Conservation (phyloP, 2,329 filamentous ascomycete species). For the Phoma sp. region DNA sequence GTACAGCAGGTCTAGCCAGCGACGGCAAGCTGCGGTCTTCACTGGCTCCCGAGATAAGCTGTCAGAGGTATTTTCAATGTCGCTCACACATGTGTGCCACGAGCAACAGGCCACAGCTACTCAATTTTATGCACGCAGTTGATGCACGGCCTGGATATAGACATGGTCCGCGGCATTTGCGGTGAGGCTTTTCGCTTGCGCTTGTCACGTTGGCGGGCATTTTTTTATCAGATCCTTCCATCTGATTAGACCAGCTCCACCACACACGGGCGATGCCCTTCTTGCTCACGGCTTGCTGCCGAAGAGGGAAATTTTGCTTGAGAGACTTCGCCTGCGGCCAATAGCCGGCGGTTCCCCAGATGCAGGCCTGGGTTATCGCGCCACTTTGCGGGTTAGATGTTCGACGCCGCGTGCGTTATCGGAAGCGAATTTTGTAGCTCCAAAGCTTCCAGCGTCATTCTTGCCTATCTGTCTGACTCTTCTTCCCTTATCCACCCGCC, state of each 20-base stretch:
- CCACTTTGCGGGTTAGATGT: constrained; percentile 28
- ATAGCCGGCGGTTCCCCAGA: constrained; percentile 29
- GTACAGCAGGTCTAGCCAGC: constrained; percentile 13
- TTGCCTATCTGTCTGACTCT: constrained; percentile 21
- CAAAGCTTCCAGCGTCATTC: constrained; percentile 30
- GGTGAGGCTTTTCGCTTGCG: not conserved
- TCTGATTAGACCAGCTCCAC: constrained; percentile 20
- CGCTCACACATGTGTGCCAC: not conserved
- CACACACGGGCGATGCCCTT: constrained; percentile 14
- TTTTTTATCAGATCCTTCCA: constrained; percentile 19
- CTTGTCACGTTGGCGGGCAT: no score
- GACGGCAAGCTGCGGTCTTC: constrained; percentile 15
- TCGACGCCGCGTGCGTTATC: constrained; percentile 39
- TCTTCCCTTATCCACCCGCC: constrained; percentile 23
- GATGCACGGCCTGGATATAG: not conserved
- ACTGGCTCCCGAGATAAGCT: constrained; percentile 14
- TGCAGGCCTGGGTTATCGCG: constrained; percentile 22
- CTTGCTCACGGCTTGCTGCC: constrained; percentile 18
- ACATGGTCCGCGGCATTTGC: not conserved
- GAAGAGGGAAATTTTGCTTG: constrained; percentile 18
- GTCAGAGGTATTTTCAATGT: constrained; percentile 19
- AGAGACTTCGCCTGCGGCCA: constrained; percentile 17
- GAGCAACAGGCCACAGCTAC: not conserved
- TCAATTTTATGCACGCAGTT: not conserved
- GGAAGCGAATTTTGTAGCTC: constrained; percentile 44